Conservation (phyloP, 1,284 basidiomycete genomes). For the Bjerkandera adusta region DNA sequence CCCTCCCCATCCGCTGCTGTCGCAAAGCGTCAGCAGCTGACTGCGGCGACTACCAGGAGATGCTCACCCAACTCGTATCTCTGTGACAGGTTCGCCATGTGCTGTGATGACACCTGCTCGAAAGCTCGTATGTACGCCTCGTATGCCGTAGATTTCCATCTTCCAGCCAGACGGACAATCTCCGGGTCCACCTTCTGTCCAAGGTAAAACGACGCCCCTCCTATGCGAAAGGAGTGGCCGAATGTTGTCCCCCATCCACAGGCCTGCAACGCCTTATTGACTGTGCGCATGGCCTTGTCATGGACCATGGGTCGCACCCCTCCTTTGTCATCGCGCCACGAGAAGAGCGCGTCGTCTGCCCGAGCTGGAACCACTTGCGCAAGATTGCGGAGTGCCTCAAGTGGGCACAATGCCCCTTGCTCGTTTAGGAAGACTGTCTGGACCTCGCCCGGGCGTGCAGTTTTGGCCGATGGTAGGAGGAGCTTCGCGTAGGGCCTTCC, state of each 20-base stretch:
- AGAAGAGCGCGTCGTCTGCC: slow-evolving; percentile 30
- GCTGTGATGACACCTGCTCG: slow-evolving; percentile 13
- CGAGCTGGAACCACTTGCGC: slow-evolving; percentile 26
- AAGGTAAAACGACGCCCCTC: slow-evolving; percentile 34
- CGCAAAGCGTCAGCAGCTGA: background rate
- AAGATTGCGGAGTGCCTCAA: slow-evolving; percentile 31
- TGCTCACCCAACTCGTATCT: slow-evolving; percentile 10
- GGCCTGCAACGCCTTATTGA: slow-evolving; percentile 27
- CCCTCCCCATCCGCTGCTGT: background rate
- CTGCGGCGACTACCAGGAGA: slow-evolving; percentile 5
- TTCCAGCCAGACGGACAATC: slow-evolving; percentile 25
- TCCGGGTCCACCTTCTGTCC: slow-evolving; percentile 29
- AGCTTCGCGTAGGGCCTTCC: slow-evolving; percentile 25
- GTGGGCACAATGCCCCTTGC: slow-evolving; percentile 26
- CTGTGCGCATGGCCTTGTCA: slow-evolving; percentile 22
- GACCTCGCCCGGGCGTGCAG: slow-evolving; percentile 30
- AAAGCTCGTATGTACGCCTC: slow-evolving; percentile 30
- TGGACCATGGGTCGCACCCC: slow-evolving; percentile 28
- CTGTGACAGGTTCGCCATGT: slow-evolving; percentile 11
- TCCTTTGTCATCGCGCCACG: slow-evolving; percentile 22
- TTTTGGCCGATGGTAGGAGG: slow-evolving; percentile 33
- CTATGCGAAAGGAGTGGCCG: slow-evolving; percentile 38
- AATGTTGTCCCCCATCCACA: slow-evolving; percentile 31
- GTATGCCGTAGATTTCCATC: slow-evolving; percentile 35
- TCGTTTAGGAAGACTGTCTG: slow-evolving; percentile 28